Evolutionary conservation across 176 grass and related monocot species (phyloP).

Genomic region (Dendrocalamus sinicus): DNA sequence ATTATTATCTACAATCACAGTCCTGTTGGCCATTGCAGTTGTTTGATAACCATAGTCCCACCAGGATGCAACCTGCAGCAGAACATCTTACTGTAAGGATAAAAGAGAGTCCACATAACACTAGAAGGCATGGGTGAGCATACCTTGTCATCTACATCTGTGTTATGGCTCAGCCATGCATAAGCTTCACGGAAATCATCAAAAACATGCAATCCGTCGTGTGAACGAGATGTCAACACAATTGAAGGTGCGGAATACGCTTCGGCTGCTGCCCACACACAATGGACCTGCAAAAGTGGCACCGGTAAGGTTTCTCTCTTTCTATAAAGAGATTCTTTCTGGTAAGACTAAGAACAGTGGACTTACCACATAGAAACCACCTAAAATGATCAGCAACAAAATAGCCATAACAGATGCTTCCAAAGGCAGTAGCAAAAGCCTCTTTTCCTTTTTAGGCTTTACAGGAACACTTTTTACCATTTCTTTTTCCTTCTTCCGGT

Average conservation of each 20-base stretch:
- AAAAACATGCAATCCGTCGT: conserved; percentile 94
- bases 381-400: conserved; percentile 79
- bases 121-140: conserved; percentile 13
- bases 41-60: conserved; percentile 99
- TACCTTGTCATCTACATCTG: conserved; percentile 98
- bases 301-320: conserved; percentile 19
- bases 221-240: conserved; percentile 91
- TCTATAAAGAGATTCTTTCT: conserved; percentile 27
- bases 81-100: conserved; percentile 35
- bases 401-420: conserved; percentile 81
- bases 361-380: conserved; percentile 97
- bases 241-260: conserved; percentile 98
- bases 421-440: conserved; percentile 74
- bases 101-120: conserved; percentile 18
- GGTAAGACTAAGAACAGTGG: conserved; percentile 38
- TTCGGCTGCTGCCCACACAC: conserved; percentile 99
- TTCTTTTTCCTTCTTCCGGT: conserved; percentile 94
- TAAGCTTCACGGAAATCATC: conserved; percentile 99
- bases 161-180: conserved; percentile 98
- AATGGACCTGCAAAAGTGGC: conserved; percentile 81
- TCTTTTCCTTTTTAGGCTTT: conserved; percentile 70
- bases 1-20: conserved; percentile 99
- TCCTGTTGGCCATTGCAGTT: conserved; percentile 99
- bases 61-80: conserved; percentile 91
- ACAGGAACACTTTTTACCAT: conserved; percentile 54